These are phyloP conservation scores for Solanum microdontum DNA, from an alignment of 257 asterid species.

Conservation along the genomic window DNA sequence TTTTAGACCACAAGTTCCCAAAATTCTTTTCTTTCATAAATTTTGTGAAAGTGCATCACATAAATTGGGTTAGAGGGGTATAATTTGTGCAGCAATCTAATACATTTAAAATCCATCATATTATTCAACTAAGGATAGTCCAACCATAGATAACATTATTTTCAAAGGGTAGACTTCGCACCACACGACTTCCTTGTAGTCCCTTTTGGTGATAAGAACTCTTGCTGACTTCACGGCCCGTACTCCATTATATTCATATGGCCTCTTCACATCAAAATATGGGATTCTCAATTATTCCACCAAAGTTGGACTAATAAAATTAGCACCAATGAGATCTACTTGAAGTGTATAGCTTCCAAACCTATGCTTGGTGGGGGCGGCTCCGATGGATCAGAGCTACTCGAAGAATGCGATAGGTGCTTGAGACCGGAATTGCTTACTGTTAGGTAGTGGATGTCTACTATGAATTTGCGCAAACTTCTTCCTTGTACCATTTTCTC, in stretches of 20 bases:
- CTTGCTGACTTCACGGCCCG: not conserved
- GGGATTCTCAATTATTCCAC: not conserved
- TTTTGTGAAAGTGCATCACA: not conserved
- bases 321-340: not conserved
- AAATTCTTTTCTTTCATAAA: not conserved
- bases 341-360: not conserved
- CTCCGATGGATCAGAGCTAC: not conserved
- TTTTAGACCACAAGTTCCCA: not conserved
- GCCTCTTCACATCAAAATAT: not conserved
- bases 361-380: not conserved
- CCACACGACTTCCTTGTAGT: not conserved
- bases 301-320: not conserved
- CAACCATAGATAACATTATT: not conserved
- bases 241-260: not conserved
- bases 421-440: not conserved
- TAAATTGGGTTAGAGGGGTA: not conserved
- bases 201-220: not conserved
- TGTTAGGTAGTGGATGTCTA: not conserved
- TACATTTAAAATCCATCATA: not conserved
- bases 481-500: not conserved
- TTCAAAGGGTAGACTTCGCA: not conserved
- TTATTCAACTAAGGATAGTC: not conserved
- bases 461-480: not conserved
- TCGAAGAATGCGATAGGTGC: not conserved
- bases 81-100: not conserved